These are phyloP conservation scores for Tanacetum coccineum DNA, from an alignment of 129 eudicot genomes.

Conservation along the genomic window DNA sequence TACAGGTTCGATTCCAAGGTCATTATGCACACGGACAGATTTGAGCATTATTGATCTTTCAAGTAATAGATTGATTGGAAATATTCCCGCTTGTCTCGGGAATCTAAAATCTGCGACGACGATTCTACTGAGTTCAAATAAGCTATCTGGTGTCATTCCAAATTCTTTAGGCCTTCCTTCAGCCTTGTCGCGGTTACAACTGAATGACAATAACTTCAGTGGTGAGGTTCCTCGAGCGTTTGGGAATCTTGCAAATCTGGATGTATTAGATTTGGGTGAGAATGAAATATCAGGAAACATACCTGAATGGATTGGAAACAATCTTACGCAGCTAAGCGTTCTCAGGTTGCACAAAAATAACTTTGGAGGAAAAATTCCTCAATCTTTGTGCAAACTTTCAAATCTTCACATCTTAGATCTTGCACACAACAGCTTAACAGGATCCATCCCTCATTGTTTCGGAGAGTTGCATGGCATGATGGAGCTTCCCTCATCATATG, in stretches of 20 bases:
- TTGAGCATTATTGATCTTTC: constrained; percentile 19
- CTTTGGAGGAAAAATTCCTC: background rate
- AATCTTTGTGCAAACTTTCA: background rate
- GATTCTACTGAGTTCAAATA: background rate
- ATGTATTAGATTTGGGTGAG: background rate
- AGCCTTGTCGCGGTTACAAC: background rate
- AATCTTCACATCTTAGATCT: background rate
- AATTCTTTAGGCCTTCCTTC: background rate
- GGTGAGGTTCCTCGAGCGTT: background rate
- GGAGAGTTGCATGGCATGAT: background rate
- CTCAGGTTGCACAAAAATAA: background rate
- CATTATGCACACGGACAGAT: constrained; percentile 7
- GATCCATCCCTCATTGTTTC: background rate
- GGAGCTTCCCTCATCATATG: background rate
- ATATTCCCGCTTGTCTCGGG: background rate
- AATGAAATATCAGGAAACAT: background rate
- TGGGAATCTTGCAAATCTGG: background rate
- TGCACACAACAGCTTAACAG: background rate
- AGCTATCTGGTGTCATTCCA: background rate
- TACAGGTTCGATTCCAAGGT: constrained; percentile 10
- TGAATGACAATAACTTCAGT: background rate
- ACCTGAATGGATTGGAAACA: background rate
- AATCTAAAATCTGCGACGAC: background rate
- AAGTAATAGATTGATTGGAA: constrained; percentile 13
- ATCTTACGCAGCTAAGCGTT: background rate